These are phyloP conservation scores for Trichomonas vaginalis DNA, from an alignment of 208 protist genomes.

Conservation along the genomic window DNA sequence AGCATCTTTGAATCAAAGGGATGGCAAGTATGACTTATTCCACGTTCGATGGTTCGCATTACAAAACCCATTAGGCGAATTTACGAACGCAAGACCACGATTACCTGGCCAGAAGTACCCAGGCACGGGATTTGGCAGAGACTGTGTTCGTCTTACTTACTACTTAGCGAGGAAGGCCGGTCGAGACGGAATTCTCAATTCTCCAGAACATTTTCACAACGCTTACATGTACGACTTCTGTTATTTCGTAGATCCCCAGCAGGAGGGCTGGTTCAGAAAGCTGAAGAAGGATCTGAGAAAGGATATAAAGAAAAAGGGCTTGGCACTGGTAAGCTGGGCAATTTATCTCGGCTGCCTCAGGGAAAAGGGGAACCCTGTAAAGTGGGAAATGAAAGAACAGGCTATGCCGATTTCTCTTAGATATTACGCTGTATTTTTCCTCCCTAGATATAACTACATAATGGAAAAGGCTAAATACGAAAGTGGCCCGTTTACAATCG, in stretches of 20 bases:
- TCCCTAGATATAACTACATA: background rate
- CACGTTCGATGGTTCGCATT: background rate
- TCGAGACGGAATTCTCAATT: background rate
- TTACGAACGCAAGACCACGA: background rate
- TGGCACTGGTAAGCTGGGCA: background rate
- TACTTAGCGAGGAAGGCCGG: background rate
- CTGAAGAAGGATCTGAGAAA: background rate
- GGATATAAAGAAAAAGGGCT: background rate
- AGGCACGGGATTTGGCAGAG: background rate
- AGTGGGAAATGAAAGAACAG: background rate
- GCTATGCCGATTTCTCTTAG: background rate
- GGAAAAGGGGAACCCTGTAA: too few relatives aligned
- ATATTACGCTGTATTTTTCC: background rate
- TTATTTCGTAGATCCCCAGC: background rate
- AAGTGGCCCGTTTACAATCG: background rate
- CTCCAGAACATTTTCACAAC: constrained; percentile 11
- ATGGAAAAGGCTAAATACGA: background rate
- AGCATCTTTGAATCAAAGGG: background rate
- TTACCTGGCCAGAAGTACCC: background rate
- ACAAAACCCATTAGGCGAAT: background rate
- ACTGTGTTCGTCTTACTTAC: background rate
- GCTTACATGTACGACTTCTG: background rate
- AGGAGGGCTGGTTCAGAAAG: background rate
- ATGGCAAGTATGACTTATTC: background rate
- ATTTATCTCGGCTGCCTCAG: background rate